Percentiles rank a stretch among this genome's conserved stretches.
phyloP scores from a whole-genome alignment of 2,329 filamentous ascomycete genomes.

The Intubia oerlemansii region DNA sequence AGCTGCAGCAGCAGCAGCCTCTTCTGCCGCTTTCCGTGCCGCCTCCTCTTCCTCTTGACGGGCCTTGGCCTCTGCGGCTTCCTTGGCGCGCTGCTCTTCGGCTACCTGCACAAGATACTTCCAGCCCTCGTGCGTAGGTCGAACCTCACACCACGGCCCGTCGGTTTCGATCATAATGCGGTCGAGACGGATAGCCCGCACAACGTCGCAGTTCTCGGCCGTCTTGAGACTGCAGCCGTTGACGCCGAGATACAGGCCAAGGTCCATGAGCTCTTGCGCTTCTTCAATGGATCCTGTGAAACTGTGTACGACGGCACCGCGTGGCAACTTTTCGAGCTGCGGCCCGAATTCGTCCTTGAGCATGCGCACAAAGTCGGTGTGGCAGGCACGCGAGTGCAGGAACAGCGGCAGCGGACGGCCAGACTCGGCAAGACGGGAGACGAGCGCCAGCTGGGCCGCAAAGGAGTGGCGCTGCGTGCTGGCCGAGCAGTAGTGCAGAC shows the following conservation, averaged over 20 bases:
- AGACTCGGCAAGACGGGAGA: constrained; percentile 36
- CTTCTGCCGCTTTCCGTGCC: constrained; percentile 15
- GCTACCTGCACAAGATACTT: constrained; percentile 31
- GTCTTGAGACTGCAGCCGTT: constrained; percentile 97
- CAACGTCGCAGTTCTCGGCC: constrained; percentile 69
- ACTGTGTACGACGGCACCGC: constrained; percentile 66
- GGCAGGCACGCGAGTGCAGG: constrained; percentile 75
- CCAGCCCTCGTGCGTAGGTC: constrained; percentile 69
- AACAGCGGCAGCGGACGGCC: constrained; percentile 57
- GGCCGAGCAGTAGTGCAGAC: constrained; percentile 61
- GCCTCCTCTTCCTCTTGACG: constrained; percentile 6
- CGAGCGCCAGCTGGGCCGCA: constrained; percentile 59
- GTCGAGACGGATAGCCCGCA: constrained; percentile 57
- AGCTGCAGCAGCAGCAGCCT: constrained; percentile 10
- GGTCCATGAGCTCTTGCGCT: constrained; percentile 50
- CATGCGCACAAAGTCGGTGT: constrained; percentile 59
- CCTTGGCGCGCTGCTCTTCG: constrained; percentile 10
- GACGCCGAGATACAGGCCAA: constrained; percentile 80
- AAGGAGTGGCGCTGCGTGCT: constrained; percentile 73
- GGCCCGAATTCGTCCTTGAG: constrained; percentile 36
- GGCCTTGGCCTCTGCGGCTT: constrained; percentile 5
- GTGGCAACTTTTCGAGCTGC: constrained; percentile 43
- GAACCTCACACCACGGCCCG: constrained; percentile 92
- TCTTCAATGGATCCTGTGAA: constrained; percentile 81
- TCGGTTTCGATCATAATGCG: constrained; percentile 88